These are phyloP conservation scores for Canavalia ensiformis DNA, from an alignment of 306 rosid species.

Conservation along the genomic window DNA sequence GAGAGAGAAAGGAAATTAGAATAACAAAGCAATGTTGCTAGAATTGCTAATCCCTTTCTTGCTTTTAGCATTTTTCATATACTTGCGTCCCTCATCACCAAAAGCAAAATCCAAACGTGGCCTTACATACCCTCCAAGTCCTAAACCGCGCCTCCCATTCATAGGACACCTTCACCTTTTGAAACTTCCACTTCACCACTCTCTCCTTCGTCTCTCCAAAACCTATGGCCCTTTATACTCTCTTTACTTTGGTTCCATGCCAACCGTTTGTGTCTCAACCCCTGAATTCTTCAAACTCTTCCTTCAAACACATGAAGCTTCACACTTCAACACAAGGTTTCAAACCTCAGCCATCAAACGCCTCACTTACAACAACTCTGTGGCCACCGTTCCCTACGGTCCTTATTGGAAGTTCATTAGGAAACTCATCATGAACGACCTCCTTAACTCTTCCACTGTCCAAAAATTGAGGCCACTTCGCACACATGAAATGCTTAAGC, in stretches of 20 bases:
- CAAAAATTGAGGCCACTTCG: neutral
- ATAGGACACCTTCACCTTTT: conserved; percentile 40
- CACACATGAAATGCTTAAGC: conserved; percentile 11
- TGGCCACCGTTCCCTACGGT: conserved; percentile 45
- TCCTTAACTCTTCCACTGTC: conserved; percentile 16
- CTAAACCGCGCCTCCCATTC: conserved; percentile 26
- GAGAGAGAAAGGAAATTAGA: too few relatives aligned
- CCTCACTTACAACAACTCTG: conserved; percentile 43
- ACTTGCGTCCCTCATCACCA: neutral
- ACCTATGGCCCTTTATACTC: conserved; percentile 26
- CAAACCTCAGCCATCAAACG: conserved; percentile 11
- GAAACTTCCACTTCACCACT: conserved; percentile 41
- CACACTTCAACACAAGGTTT: conserved; percentile 10
- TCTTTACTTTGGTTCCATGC: conserved; percentile 23
- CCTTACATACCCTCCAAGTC: conserved; percentile 49
- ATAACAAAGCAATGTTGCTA: neutral
- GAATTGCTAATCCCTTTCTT: neutral
- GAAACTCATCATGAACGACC: conserved; percentile 45
- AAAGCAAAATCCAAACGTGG: neutral
- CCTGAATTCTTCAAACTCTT: conserved; percentile 41
- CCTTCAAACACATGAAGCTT: conserved; percentile 46
- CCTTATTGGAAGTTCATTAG: neutral
- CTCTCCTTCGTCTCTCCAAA: conserved; percentile 43
- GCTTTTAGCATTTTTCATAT: neutral
- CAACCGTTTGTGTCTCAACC: conserved; percentile 33